phyloP scores from a whole-genome alignment of 306 rosid species.

The Ochetophila trinervis region DNA sequence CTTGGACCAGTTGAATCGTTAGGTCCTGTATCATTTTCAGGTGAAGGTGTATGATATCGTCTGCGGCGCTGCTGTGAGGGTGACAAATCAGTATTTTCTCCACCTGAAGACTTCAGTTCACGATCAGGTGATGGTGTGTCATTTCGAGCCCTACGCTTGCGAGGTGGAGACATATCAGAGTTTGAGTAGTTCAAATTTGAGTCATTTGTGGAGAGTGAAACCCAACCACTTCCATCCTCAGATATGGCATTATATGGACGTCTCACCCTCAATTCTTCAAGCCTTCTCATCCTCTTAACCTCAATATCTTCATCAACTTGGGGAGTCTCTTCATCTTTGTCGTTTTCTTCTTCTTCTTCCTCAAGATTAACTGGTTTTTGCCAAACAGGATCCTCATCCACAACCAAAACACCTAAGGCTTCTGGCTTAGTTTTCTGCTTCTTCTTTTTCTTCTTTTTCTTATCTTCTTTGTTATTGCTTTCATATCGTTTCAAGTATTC shows the following conservation, averaged over 20 bases:
- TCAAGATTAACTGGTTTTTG: slow-evolving; percentile 64
- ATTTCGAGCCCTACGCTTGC: slow-evolving; percentile 43
- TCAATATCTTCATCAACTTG: slow-evolving; percentile 77
- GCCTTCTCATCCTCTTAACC: slow-evolving; percentile 84
- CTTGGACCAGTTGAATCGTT: neutral
- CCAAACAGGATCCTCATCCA: slow-evolving; percentile 89
- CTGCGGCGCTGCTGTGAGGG: slow-evolving; percentile 34
- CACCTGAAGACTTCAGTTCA: slow-evolving; percentile 30
- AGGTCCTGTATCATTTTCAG: slow-evolving; percentile 28
- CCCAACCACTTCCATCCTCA: slow-evolving; percentile 98
- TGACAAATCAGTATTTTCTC: slow-evolving; percentile 47
- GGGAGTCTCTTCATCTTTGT: slow-evolving; percentile 68
- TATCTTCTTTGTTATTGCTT: slow-evolving; percentile 49
- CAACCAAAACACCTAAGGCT: slow-evolving; percentile 54
- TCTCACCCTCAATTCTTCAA: slow-evolving; percentile 62
- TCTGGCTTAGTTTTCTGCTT: slow-evolving; percentile 40
- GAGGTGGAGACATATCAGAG: slow-evolving; percentile 63
- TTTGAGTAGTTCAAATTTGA: slow-evolving; percentile 24
- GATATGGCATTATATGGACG: slow-evolving; percentile 65
- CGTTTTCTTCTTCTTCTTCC: slow-evolving; percentile 55
- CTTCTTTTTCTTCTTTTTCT: slow-evolving; percentile 43
- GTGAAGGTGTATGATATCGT: slow-evolving; percentile 47
- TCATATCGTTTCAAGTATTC: slow-evolving; percentile 76
- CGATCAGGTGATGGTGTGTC: slow-evolving; percentile 63
- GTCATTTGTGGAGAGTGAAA: slow-evolving; percentile 51